phyloP scores from a whole-genome alignment of 2,329 filamentous ascomycete genomes.

The Helotiales sp. region DNA sequence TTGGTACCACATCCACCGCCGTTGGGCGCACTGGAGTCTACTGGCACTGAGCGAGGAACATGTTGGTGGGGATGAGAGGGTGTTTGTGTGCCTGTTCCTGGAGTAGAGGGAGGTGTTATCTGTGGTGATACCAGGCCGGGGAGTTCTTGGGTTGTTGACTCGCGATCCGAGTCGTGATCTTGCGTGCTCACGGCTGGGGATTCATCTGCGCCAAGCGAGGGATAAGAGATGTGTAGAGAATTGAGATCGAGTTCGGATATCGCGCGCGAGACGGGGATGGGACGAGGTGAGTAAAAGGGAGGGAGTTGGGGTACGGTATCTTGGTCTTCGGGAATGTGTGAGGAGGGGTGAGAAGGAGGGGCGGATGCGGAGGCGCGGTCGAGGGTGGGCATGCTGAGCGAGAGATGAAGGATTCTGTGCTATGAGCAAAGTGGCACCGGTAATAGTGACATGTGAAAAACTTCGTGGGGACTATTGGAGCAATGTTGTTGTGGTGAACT shows the following conservation, averaged over 20 bases:
- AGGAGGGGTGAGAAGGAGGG: constrained; percentile 10
- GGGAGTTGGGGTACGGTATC: constrained; percentile 31
- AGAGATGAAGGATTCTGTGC: not conserved
- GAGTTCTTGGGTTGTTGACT: constrained; percentile 16
- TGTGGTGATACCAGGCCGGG: constrained; percentile 74
- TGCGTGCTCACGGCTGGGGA: not conserved
- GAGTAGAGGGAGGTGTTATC: constrained; percentile 72
- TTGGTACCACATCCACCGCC: constrained; percentile 62
- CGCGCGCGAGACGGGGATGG: constrained; percentile 35
- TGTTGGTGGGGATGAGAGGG: constrained; percentile 36
- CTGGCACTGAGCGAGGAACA: constrained; percentile 18
- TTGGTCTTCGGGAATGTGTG: constrained; percentile 19
- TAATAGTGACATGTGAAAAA: not conserved
- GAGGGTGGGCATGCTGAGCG: constrained; percentile 12
- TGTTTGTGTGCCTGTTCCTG: constrained; percentile 59
- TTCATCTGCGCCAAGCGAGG: constrained; percentile 3
- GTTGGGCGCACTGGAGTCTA: constrained; percentile 46
- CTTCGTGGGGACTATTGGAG: not conserved
- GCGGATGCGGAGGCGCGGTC: constrained; percentile 10
- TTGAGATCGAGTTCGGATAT: constrained; percentile 37
- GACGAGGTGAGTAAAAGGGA: constrained; percentile 37
- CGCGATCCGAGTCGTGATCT: constrained; percentile 9
- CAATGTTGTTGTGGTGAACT: not conserved
- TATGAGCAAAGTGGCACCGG: not conserved
- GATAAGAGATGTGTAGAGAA: constrained; percentile 17